These are phyloP conservation scores for Boletellus ananas DNA, from an alignment of 768 basidiomycete species.

Conservation along the genomic window DNA sequence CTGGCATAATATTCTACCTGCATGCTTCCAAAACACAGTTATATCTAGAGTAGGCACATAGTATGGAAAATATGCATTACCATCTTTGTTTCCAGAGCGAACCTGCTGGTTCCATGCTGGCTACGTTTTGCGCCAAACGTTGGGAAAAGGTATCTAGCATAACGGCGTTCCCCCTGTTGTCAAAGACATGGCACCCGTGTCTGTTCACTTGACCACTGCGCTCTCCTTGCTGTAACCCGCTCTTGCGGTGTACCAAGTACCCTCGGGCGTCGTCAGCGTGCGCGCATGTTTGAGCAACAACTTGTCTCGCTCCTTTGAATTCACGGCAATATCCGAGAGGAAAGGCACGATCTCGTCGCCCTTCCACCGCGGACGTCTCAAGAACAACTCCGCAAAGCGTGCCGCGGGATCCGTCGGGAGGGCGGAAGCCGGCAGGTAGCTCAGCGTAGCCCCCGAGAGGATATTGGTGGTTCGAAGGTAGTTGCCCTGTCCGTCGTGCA, in stretches of 20 bases:
- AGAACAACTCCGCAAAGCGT: conserved; percentile 87
- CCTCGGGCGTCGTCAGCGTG: conserved; percentile 63
- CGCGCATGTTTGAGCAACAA: conserved; percentile 83
- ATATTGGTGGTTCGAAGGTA: conserved; percentile 48
- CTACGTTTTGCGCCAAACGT: no score
- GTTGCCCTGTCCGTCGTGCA: conserved; percentile 61
- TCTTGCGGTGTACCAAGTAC: conserved; percentile 72
- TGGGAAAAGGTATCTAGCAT: no score
- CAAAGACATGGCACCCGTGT: no score
- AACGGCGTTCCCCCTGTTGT: no score
- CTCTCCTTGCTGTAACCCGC: conserved; percentile 52
- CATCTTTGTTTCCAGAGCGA: not conserved
- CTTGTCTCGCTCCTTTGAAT: conserved; percentile 83
- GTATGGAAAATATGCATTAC: not conserved
- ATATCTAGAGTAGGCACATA: not conserved
- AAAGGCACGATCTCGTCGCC: conserved; percentile 80
- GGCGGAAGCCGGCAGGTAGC: conserved; percentile 70
- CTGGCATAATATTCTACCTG: not conserved
- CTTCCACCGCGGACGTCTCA: conserved; percentile 72
- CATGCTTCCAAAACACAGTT: not conserved
- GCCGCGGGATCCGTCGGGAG: conserved; percentile 76
- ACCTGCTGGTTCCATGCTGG: not conserved
- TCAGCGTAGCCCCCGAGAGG: conserved; percentile 41
- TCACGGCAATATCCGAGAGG: conserved; percentile 76
- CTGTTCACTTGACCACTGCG: no score